Base-by-base conservation (phyloP, 1,139 yeast genomes). In the Yamadazyma oceani region DNA sequence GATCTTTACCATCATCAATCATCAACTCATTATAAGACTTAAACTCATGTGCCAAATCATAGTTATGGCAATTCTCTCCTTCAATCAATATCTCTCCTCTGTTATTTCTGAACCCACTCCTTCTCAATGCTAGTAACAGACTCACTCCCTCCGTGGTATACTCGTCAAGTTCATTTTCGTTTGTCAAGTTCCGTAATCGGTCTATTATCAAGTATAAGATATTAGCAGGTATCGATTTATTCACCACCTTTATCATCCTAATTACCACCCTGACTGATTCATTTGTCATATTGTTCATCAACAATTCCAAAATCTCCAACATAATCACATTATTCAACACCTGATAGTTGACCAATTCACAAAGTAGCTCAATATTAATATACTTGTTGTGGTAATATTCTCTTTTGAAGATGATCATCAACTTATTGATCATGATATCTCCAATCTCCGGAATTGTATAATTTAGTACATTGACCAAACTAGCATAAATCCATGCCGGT, bases 371-470 rank as follows among this genome's bases (percentile, higher is more conserved):
- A 73, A 59, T 13, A 63, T 54, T 39, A 82, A 77, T 3, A 55
- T 53, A 0, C 53, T 46, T 74, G 47, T 77, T 73, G 16, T 67
- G 56, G 43, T 70, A 63, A 54, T 69, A 84, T 2, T 74, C 71
- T 46, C 73, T 69, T 34, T 84, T 70, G 57, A 86, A 85, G 41
- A 73, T 81, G 3, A 82, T 53, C 1, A 85, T 62, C 22, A 83
- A 60, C 45, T 95, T 65, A 6, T 69, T 57, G 0, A 72, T 57
- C 26, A 86, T 46, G 4, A 84, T 55, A 40, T 73, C 74, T 2
- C 96, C 96, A 17, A 88, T 62, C 30, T 75, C 75, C 0, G 95
- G 94, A 5, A 86, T 55, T 50, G 83, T 80, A 6, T 84, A 73
- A 57, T 86, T 85, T 14, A 88, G 42, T 1, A 84, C 69, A 5